A percentile compares a stretch with the other conserved stretches of the same genome.
Conservation (phyloP, 1,139 yeast species). For the Blastobotrys apis region DNA sequence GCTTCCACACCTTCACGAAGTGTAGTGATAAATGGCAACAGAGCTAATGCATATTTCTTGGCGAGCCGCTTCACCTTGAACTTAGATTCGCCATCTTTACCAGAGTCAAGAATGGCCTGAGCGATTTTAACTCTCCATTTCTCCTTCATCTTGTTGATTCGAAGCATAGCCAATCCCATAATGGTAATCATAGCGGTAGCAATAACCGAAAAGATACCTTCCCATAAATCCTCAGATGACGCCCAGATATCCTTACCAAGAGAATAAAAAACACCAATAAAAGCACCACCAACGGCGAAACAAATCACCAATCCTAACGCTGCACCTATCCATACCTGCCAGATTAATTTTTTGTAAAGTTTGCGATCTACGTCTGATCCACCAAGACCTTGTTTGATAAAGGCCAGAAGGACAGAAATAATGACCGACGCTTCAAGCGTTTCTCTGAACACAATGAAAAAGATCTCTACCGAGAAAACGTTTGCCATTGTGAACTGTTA, state of each 20-base stretch:
- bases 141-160: constrained; percentile 80
- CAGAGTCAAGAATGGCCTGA: constrained; percentile 44
- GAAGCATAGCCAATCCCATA: constrained; percentile 83
- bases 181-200: constrained; percentile 78
- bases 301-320: constrained; percentile 68
- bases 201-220: constrained; percentile 76
- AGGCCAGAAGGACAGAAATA: constrained; percentile 83
- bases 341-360: constrained; percentile 51
- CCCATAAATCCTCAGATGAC: constrained; percentile 84
- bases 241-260: constrained; percentile 81
- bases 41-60: constrained; percentile 68
- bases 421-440: constrained; percentile 86
- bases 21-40: constrained; percentile 77
- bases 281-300: constrained; percentile 66
- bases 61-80: constrained; percentile 31
- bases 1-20: constrained; percentile 91
- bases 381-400: constrained; percentile 80
- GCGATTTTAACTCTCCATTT: constrained; percentile 80
- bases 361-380: constrained; percentile 42
- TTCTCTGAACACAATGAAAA: constrained; percentile 87
- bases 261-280: constrained; percentile 70
- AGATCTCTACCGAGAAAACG: constrained; percentile 46
- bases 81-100: constrained; percentile 19
- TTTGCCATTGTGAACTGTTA: constrained; percentile 31
- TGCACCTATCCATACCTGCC: constrained; percentile 87